Evolutionary conservation across 1,284 basidiomycete genomes (phyloP).

Genomic region (Takashimella tepidaria): DNA sequence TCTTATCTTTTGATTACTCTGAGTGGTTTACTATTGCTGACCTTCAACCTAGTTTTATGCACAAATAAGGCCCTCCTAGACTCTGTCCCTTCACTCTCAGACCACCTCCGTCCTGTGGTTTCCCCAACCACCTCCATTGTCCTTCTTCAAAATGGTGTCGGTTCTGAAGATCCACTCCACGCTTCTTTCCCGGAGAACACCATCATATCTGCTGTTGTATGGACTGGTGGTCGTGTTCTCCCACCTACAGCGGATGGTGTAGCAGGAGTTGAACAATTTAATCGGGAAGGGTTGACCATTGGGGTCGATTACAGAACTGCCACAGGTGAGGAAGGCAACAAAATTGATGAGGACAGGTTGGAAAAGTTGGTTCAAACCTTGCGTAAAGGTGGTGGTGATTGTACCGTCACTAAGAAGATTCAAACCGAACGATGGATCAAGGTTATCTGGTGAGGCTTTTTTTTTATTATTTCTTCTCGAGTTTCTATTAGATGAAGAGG

Average conservation of each 20-base stretch:
- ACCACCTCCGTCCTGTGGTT: slow-evolving; percentile 40
- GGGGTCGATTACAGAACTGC: slow-evolving; percentile 40
- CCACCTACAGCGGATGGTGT: slow-evolving; percentile 19
- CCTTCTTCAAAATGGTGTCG: slow-evolving; percentile 53
- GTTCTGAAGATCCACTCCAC: slow-evolving; percentile 50
- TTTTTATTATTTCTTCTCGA: neutral
- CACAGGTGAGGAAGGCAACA: neutral
- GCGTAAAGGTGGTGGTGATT: slow-evolving; percentile 41
- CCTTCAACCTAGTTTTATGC: slow-evolving; percentile 46
- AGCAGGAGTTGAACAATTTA: slow-evolving; percentile 39
- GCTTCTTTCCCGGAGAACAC: slow-evolving; percentile 46
- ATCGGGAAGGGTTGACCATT: slow-evolving; percentile 45
- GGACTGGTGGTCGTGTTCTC: slow-evolving; percentile 46
- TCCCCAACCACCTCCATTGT: slow-evolving; percentile 46
- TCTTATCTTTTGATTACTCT: neutral
- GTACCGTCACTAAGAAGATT: slow-evolving; percentile 48
- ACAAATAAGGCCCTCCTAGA: slow-evolving; percentile 48
- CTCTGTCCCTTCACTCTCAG: slow-evolving; percentile 39
- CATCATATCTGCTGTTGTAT: slow-evolving; percentile 51
- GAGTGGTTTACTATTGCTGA: too few relatives aligned
- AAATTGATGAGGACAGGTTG: slow-evolving; percentile 33
- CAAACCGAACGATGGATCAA: slow-evolving; percentile 52
- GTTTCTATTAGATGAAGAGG: too few relatives aligned
- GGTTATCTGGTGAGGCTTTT: slow-evolving; percentile 41
- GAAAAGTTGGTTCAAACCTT: slow-evolving; percentile 40